Evolutionary conservation across 768 basidiomycete genomes (phyloP).

Genomic region (Podaxis sp.): DNA sequence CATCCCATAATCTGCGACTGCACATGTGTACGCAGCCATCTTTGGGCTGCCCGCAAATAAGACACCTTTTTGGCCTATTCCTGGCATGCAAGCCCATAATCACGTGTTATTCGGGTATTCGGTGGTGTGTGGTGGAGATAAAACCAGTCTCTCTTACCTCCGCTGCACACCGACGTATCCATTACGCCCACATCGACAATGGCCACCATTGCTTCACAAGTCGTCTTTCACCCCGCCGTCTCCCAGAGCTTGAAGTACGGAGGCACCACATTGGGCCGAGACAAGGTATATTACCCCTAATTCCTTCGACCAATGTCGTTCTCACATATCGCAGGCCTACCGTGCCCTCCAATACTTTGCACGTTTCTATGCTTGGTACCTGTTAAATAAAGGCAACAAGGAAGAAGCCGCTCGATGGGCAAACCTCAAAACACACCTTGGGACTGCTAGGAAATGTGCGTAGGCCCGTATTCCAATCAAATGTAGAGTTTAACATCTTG

Average conservation of each 20-base stretch:
- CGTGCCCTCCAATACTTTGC: constrained; percentile 89
- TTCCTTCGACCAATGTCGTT: background rate
- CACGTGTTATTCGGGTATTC: constrained; percentile 21
- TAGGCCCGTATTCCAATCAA: constrained; percentile 4
- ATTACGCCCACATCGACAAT: constrained; percentile 26
- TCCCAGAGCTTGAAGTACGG: constrained; percentile 75
- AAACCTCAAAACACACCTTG: constrained; percentile 84
- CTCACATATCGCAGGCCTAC: constrained; percentile 59
- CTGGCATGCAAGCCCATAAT: constrained; percentile 11
- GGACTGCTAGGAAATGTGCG: constrained; percentile 81
- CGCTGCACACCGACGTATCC: background rate
- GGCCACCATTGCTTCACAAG: constrained; percentile 61
- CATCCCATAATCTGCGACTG: too few relatives aligned
- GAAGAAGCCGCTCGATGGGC: constrained; percentile 73
- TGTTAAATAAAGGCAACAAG: constrained; percentile 67
- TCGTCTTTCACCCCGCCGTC: constrained; percentile 83
- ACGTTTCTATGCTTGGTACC: constrained; percentile 84
- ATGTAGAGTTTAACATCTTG: background rate
- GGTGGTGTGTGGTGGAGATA: constrained; percentile 11
- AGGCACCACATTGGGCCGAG: constrained; percentile 81
- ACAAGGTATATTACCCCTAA: constrained; percentile 61
- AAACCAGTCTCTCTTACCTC: constrained; percentile 8
- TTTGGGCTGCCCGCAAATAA: too few relatives aligned
- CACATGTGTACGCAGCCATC: too few relatives aligned
- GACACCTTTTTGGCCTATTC: background rate